Evolutionary conservation across 2,329 filamentous ascomycete species (phyloP).

Genomic region (Penicillium psychrosexuale): DNA sequence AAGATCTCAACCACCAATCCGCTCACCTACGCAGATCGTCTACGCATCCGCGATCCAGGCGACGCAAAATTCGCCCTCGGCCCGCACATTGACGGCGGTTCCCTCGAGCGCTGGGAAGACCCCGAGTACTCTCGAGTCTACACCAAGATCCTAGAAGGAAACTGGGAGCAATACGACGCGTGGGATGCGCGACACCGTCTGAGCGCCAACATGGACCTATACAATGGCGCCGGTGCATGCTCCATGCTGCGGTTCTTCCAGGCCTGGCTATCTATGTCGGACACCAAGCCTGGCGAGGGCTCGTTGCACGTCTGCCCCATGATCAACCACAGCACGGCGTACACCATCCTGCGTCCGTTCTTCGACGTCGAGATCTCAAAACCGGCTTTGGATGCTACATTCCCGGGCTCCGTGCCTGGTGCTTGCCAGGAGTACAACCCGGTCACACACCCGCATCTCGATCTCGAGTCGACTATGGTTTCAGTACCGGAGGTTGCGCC

Average conservation of each 20-base stretch:
- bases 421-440: conserved; percentile 66
- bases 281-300: conserved; percentile 69
- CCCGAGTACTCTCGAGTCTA: conserved; percentile 72
- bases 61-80: conserved; percentile 69
- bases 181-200: conserved; percentile 74
- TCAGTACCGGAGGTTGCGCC: conserved; percentile 66
- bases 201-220: conserved; percentile 67
- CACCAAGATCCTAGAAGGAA: conserved; percentile 66
- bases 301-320: conserved; percentile 80
- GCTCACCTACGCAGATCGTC: conserved; percentile 66
- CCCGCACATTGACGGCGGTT: conserved; percentile 71
- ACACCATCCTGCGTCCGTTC: conserved; percentile 79
- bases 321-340: conserved; percentile 70
- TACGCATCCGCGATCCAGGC: conserved; percentile 69
- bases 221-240: conserved; percentile 77
- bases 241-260: conserved; percentile 86
- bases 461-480: conserved; percentile 66
- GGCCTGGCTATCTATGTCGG: conserved; percentile 77
- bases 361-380: conserved; percentile 58
- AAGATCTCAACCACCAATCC: conserved; percentile 56
- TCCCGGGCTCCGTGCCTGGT: conserved; percentile 69
- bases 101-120: conserved; percentile 71
- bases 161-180: conserved; percentile 78
- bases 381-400: conserved; percentile 43
- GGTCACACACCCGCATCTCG: conserved; percentile 66